Conservation (phyloP, 225 moss, liverwort and hornwort genomes). For the Polytrichum formosum region DNA sequence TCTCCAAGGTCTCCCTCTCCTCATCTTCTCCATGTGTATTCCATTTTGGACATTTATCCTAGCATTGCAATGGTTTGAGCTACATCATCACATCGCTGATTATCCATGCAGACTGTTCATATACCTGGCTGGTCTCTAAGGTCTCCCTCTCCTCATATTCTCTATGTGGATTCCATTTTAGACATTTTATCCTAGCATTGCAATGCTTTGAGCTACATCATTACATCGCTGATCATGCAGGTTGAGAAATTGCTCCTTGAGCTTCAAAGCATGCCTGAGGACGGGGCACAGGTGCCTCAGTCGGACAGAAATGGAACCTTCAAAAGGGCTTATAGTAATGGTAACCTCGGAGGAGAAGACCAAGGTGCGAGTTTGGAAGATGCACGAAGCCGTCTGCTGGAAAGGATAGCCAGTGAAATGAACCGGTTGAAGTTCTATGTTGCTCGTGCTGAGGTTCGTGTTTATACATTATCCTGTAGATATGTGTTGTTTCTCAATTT, state of each 20-base stretch:
- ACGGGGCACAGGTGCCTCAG: slow-evolving; percentile 50
- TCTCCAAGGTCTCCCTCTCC: slow-evolving; percentile 68
- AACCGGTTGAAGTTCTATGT: slow-evolving; percentile 93
- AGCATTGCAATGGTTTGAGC: too few relatives aligned
- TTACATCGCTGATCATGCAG: slow-evolving; percentile 11
- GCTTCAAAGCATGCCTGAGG: slow-evolving; percentile 80
- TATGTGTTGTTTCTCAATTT: too few relatives aligned
- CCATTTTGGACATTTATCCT: background rate
- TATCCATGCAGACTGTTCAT: too few relatives aligned
- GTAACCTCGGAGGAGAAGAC: slow-evolving; percentile 51
- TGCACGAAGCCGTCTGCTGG: slow-evolving; percentile 75
- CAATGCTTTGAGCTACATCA: background rate
- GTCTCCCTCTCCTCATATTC: too few relatives aligned
- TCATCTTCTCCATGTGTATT: background rate
- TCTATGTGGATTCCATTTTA: too few relatives aligned
- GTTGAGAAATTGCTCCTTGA: slow-evolving; percentile 90
- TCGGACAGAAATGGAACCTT: slow-evolving; percentile 33
- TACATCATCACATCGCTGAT: too few relatives aligned
- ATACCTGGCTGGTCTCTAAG: too few relatives aligned
- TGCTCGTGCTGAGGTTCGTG: slow-evolving; percentile 76
- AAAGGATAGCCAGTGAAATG: slow-evolving; percentile 95
- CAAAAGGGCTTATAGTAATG: slow-evolving; percentile 45
- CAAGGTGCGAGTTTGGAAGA: slow-evolving; percentile 73
- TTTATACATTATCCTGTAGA: too few relatives aligned
- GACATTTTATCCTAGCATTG: background rate